Evolutionary conservation across 495 filamentous ascomycete genomes (phyloP).

Genomic region (Hypoxylon trugodes): DNA sequence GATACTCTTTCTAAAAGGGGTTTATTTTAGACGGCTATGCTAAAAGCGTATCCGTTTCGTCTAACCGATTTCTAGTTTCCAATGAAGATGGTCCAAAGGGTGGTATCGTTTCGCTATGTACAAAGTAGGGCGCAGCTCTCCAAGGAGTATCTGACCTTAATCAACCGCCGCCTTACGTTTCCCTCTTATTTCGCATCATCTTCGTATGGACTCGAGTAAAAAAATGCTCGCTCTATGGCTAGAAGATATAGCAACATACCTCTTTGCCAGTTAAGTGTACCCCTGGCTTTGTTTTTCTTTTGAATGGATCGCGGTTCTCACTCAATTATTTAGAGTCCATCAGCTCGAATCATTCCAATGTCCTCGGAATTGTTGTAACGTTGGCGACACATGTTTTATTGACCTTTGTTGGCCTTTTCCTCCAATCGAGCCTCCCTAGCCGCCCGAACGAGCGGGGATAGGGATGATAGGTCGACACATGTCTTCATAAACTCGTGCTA

Average conservation of each 20-base stretch:
- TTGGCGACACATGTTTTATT: constrained; percentile 38
- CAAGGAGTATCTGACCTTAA: constrained; percentile 3
- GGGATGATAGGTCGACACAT: constrained; percentile 68
- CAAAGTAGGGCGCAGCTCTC: constrained; percentile 13
- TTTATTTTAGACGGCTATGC: constrained; percentile 14
- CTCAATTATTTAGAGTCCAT: constrained; percentile 17
- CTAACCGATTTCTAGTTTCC: constrained; percentile 34
- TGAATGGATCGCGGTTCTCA: constrained; percentile 8
- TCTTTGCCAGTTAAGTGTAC: constrained; percentile 12
- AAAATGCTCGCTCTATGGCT: constrained; percentile 6
- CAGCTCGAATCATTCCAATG: constrained; percentile 19
- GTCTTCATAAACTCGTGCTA: constrained; percentile 95
- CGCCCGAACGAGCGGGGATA: constrained; percentile 83
- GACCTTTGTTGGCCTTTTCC: constrained; percentile 77
- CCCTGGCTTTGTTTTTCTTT: constrained; percentile 10
- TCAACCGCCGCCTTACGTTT: constrained; percentile 6
- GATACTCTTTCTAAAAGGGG: background rate
- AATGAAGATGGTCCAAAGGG: constrained; percentile 28
- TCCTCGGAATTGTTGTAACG: background rate
- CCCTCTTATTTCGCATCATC: constrained; percentile 2
- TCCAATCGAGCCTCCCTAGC: constrained; percentile 83
- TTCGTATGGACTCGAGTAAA: constrained; percentile 4
- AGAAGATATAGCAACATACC: constrained; percentile 23
- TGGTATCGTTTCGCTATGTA: constrained; percentile 43
- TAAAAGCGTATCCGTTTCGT: constrained; percentile 27